These are phyloP conservation scores for Pseudocercospora vitis DNA, from an alignment of 2,329 filamentous ascomycete genomes.

Conservation along the genomic window DNA sequence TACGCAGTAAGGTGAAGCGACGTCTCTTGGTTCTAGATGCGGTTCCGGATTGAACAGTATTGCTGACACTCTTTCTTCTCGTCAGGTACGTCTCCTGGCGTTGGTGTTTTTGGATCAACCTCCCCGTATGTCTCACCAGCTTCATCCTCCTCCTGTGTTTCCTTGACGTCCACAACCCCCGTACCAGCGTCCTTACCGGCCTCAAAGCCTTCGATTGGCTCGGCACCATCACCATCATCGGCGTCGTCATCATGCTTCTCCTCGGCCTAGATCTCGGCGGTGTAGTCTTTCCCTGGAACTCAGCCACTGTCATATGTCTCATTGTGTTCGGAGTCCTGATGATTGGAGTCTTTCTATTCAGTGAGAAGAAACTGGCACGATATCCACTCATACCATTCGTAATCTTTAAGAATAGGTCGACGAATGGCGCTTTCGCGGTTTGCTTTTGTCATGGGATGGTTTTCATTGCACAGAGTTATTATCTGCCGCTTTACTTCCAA, in stretches of 20 bases:
- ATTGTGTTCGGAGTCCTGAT: slow-evolving; percentile 54
- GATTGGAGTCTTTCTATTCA: slow-evolving; percentile 56
- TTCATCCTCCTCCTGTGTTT: slow-evolving; percentile 53
- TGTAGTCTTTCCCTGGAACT: slow-evolving; percentile 54
- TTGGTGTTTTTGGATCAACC: slow-evolving; percentile 59
- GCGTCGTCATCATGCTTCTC: slow-evolving; percentile 53
- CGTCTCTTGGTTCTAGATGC: slow-evolving; percentile 46
- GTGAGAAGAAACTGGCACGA: slow-evolving; percentile 63
- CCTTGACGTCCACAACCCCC: slow-evolving; percentile 57
- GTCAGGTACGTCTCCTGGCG: slow-evolving; percentile 33
- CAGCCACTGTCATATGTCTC: slow-evolving; percentile 56
- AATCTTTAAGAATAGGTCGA: slow-evolving; percentile 59
- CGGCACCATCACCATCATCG: slow-evolving; percentile 54
- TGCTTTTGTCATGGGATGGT: slow-evolving; percentile 52
- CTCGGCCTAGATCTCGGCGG: slow-evolving; percentile 58
- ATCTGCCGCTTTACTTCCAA: slow-evolving; percentile 73
- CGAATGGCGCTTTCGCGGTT: slow-evolving; percentile 57
- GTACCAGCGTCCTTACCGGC: slow-evolving; percentile 50
- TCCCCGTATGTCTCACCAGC: slow-evolving; percentile 52
- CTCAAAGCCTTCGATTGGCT: slow-evolving; percentile 57
- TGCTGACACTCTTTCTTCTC: background rate
- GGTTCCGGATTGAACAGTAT: too few relatives aligned
- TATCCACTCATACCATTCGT: slow-evolving; percentile 69
- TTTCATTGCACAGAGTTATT: slow-evolving; percentile 68
- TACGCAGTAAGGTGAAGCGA: too few relatives aligned